A percentile compares a stretch with the other conserved stretches of the same genome.
These are phyloP conservation scores for Blepharisma stoltei DNA, from an alignment of 73 alveolate genomes.

Conservation along the genomic window DNA sequence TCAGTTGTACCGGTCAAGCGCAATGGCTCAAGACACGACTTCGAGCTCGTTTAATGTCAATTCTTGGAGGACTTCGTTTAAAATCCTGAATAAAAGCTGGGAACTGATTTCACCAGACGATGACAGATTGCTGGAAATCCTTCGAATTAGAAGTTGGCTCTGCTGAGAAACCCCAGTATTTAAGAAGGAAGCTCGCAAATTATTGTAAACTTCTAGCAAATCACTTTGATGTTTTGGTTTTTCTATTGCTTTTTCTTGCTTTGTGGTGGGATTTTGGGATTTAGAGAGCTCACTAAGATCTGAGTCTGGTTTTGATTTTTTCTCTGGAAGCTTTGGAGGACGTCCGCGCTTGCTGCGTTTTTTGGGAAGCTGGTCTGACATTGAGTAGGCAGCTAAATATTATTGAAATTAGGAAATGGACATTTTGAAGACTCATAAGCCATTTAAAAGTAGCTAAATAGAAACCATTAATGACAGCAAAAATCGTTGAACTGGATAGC, in stretches of 20 bases:
- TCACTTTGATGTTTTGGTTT: background rate
- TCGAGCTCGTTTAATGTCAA: background rate
- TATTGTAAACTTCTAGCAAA: background rate
- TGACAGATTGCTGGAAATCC: background rate
- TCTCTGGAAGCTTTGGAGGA: constrained; percentile 14
- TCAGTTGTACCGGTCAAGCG: background rate
- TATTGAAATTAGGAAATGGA: background rate
- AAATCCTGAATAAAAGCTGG: constrained; percentile 5
- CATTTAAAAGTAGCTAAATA: too few species aligned
- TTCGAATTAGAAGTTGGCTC: constrained; percentile 10
- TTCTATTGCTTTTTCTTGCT: background rate
- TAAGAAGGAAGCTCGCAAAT: background rate
- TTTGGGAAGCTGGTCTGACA: constrained; percentile 13
- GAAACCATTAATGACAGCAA: too few species aligned
- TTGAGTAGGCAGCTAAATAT: background rate
- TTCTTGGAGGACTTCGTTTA: background rate
- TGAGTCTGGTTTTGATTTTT: background rate
- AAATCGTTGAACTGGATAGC: too few species aligned
- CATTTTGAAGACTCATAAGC: background rate
- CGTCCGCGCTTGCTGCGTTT: constrained; percentile 10
- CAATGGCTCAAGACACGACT: background rate
- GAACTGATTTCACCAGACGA: background rate
- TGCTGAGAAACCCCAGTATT: constrained; percentile 4
- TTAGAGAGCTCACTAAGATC: background rate
- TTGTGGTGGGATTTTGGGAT: background rate